Conservation (phyloP, 1,139 yeast species). For the Candida glucosophila region DNA sequence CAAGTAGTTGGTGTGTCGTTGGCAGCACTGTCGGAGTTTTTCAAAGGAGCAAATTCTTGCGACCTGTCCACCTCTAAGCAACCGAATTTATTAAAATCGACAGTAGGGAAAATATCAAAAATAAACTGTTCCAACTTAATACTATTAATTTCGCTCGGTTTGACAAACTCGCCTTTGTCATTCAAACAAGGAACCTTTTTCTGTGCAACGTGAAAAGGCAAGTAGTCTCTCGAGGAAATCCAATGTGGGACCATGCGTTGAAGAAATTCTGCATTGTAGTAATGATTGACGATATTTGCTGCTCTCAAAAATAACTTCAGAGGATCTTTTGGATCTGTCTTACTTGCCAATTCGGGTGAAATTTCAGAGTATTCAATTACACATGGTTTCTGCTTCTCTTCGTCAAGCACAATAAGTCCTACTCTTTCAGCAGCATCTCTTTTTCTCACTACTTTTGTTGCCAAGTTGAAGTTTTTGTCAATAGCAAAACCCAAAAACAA, state of each 20-base stretch:
- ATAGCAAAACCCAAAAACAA: slow-evolving; percentile 83
- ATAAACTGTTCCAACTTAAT: slow-evolving; percentile 94
- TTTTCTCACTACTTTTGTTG: slow-evolving; percentile 93
- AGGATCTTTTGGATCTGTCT: slow-evolving; percentile 38
- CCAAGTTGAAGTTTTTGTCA: slow-evolving; percentile 55
- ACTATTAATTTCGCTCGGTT: slow-evolving; percentile 77
- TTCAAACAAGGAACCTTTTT: slow-evolving; percentile 74
- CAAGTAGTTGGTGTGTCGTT: slow-evolving; percentile 86
- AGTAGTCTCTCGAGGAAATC: slow-evolving; percentile 53
- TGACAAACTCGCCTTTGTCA: slow-evolving; percentile 37
- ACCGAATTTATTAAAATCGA: slow-evolving; percentile 70
- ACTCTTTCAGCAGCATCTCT: slow-evolving; percentile 82
- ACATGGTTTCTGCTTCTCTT: slow-evolving; percentile 57
- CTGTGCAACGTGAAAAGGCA: slow-evolving; percentile 90
- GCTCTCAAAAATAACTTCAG: slow-evolving; percentile 71
- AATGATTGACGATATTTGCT: slow-evolving; percentile 96
- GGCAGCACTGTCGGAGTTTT: slow-evolving; percentile 76
- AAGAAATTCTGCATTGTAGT: slow-evolving; percentile 74
- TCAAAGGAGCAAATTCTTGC: slow-evolving; percentile 88
- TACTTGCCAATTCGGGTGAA: slow-evolving; percentile 61
- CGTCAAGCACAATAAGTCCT: slow-evolving; percentile 78
- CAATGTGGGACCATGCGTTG: slow-evolving; percentile 53
- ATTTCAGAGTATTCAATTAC: slow-evolving; percentile 96
- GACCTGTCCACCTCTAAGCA: slow-evolving; percentile 83
- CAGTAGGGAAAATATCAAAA: slow-evolving; percentile 87